Evolutionary conservation across 495 filamentous ascomycete genomes (phyloP), one percentile per base, ranked within the genome.

Genomic region (Cercophora sp.): DNA sequence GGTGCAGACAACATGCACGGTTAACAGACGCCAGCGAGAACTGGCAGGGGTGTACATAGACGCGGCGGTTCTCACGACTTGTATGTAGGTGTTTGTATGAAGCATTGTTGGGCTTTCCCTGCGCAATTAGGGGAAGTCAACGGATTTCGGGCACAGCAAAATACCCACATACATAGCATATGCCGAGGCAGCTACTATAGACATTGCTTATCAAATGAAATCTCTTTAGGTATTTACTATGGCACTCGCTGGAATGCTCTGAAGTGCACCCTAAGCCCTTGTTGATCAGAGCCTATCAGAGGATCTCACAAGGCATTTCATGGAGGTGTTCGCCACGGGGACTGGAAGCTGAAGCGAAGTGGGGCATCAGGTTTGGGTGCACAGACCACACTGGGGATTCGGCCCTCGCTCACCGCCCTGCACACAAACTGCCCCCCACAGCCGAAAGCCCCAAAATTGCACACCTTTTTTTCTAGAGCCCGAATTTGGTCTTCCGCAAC

Each of bases 331-430:
- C n/a, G n/a, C n/a, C n/a, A n/a, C n/a, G n/a, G n/a, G n/a, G n/a
- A n/a, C n/a, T 39, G 36, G 36, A n/a, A 39, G 22, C n/a, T 39
- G 11, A 39, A 4, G 32, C 13, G 29, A 32, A 32, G 29, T 32
- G 29, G 29, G 29, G 29, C 29, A 22, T 42, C 1, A 20, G 18
- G 18, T n/a, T 8, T 13, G 2, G 23, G 22, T 15, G 19, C 40
- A 18, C 16, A 19, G 35, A 31, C 15, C 48, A 26, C 25, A 19
- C 16, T 16, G 13, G 19, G 10, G 15, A 40, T n/a, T 63, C 57
- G 71, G 69, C 70, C 72, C 41, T 11, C 8, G 11, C 43, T 55
- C 57, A 75, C 70, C 72, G 70, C 70, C 61, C 59, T n/a, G 32
- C 67, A 57, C 69, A 58, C 66, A 70, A 63, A 70, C 64, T 57